phyloP scores from a whole-genome alignment of 345 rosid genomes.

The Theobroma cacao region DNA sequence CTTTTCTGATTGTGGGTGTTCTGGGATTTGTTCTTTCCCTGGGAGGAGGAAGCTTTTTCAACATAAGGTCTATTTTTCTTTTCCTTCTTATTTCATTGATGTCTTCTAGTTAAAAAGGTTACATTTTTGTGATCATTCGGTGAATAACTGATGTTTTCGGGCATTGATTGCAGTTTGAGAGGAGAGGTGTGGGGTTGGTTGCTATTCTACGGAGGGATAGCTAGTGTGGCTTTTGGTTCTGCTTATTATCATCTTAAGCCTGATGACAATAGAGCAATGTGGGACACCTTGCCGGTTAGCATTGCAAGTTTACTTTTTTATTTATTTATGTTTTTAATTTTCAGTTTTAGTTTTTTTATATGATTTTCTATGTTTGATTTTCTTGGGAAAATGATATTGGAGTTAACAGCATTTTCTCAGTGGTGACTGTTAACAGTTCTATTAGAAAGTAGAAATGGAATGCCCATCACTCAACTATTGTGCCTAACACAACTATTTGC shows the following conservation, averaged over 20 bases:
- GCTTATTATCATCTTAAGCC: slow-evolving; percentile 92
- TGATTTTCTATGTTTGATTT: not conserved
- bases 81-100: not conserved
- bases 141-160: slow-evolving; percentile 5
- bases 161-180: slow-evolving; percentile 44
- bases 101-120: not conserved
- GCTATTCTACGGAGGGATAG: slow-evolving; percentile 63
- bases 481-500: not conserved
- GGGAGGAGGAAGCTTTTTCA: slow-evolving; percentile 66
- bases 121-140: not conserved
- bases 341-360: not conserved
- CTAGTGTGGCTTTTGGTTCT: slow-evolving; percentile 75
- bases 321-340: not conserved
- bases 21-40: slow-evolving; percentile 70
- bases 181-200: slow-evolving; percentile 88
- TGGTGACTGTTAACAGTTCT: not conserved
- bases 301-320: slow-evolving; percentile 18
- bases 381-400: not conserved
- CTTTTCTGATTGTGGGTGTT: slow-evolving; percentile 75
- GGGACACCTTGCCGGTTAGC: slow-evolving; percentile 87
- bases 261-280: slow-evolving; percentile 57
- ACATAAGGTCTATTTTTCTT: slow-evolving; percentile 46
- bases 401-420: not conserved
- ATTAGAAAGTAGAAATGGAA: not conserved
- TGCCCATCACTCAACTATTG: not conserved